Conservation (phyloP, 2,329 filamentous ascomycete species). For the Nemania sp. region DNA sequence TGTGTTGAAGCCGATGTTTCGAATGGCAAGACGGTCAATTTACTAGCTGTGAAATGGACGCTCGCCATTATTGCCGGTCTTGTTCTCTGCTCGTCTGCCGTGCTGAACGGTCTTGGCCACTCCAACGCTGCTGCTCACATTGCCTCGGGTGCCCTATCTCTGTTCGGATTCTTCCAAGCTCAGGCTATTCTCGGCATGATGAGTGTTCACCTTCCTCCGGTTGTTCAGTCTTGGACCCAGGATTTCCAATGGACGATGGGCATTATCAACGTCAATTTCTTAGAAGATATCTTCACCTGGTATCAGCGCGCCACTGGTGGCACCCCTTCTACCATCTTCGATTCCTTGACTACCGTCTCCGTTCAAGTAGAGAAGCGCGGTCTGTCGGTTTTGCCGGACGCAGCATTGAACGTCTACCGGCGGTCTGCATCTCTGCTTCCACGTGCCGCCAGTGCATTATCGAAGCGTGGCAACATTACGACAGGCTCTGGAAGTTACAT, state of each 20-base stretch:
- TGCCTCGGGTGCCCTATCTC: slow-evolving; percentile 78
- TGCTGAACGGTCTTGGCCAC: slow-evolving; percentile 80
- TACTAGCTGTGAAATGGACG: slow-evolving; percentile 78
- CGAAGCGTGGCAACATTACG: slow-evolving; percentile 51
- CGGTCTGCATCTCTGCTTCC: slow-evolving; percentile 37
- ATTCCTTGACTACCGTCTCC: slow-evolving; percentile 68
- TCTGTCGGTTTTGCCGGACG: slow-evolving; percentile 39
- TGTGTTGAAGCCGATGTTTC: slow-evolving; percentile 81
- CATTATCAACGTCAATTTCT: slow-evolving; percentile 76
- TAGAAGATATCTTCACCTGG: slow-evolving; percentile 82
- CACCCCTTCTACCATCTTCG: slow-evolving; percentile 72
- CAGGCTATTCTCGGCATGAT: slow-evolving; percentile 83
- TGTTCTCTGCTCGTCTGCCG: slow-evolving; percentile 75
- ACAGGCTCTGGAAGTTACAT: slow-evolving; percentile 51
- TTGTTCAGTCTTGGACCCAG: slow-evolving; percentile 84
- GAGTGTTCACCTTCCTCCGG: slow-evolving; percentile 73
- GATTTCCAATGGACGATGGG: slow-evolving; percentile 94
- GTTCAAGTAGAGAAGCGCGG: slow-evolving; percentile 69
- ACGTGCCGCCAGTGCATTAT: slow-evolving; percentile 40
- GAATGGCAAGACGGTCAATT: slow-evolving; percentile 82
- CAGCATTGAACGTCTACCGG: slow-evolving; percentile 37
- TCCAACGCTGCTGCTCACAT: slow-evolving; percentile 87
- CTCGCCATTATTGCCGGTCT: slow-evolving; percentile 78
- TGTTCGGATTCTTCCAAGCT: slow-evolving; percentile 86
- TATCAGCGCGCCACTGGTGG: slow-evolving; percentile 86